phyloP scores from a whole-genome alignment of 2,329 filamentous ascomycete genomes.

The Daldinia eschscholtzii region DNA sequence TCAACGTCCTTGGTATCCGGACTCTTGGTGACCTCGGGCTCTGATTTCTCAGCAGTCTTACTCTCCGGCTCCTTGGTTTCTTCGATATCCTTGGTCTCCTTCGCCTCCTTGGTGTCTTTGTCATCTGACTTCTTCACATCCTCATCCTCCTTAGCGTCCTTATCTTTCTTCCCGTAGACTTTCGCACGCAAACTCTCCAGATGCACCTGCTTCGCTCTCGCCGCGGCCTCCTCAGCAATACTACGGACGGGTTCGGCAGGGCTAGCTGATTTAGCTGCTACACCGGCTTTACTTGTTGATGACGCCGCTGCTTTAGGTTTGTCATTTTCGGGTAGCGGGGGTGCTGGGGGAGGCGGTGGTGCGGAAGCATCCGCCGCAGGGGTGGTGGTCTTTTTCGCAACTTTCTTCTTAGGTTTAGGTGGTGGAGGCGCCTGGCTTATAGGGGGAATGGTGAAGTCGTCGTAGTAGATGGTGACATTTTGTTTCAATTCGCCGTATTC shows the following conservation, averaged over 20 bases:
- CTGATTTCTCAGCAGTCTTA: no score
- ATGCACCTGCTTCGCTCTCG: slow-evolving; percentile 72
- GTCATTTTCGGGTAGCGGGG: slow-evolving; percentile 52
- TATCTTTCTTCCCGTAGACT: slow-evolving; percentile 62
- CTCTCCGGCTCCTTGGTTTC: slow-evolving; percentile 13
- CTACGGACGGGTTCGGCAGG: slow-evolving; percentile 60
- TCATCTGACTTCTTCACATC: slow-evolving; percentile 40
- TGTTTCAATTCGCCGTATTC: slow-evolving; percentile 96
- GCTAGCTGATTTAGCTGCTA: slow-evolving; percentile 45
- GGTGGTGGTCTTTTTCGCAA: slow-evolving; percentile 41
- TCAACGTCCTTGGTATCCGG: slow-evolving; percentile 4
- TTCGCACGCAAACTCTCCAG: slow-evolving; percentile 67
- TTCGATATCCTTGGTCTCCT: slow-evolving; percentile 40
- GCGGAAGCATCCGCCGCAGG: slow-evolving; percentile 40
- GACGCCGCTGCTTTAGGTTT: slow-evolving; percentile 42
- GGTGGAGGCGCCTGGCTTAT: slow-evolving; percentile 65
- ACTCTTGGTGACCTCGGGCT: not conserved
- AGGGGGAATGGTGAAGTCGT: slow-evolving; percentile 70
- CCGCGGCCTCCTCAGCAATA: slow-evolving; percentile 74
- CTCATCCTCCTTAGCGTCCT: slow-evolving; percentile 37
- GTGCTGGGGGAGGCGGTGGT: slow-evolving; percentile 30
- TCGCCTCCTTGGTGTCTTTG: slow-evolving; percentile 37
- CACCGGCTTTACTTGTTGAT: slow-evolving; percentile 36
- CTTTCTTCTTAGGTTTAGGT: slow-evolving; percentile 55
- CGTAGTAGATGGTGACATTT: slow-evolving; percentile 78